Evolutionary conservation across 2,329 filamentous ascomycete genomes (phyloP).

Genomic region (Alternaria longipes): DNA sequence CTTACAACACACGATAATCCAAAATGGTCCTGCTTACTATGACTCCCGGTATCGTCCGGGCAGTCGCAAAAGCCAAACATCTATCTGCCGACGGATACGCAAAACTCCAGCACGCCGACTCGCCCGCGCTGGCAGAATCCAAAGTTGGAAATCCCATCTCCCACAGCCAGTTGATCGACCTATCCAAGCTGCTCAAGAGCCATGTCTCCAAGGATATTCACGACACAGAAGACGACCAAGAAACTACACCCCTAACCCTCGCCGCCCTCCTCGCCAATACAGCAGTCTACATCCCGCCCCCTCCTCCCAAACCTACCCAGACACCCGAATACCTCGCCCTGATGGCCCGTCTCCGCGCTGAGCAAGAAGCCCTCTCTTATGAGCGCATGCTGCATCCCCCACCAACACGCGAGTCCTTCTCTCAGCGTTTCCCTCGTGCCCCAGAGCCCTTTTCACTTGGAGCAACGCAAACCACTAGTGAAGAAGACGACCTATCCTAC

Average conservation of each 20-base stretch:
- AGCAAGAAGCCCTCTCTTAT: conserved; percentile 85
- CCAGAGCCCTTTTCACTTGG: conserved; percentile 61
- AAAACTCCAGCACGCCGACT: conserved; percentile 43
- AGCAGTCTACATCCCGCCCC: conserved; percentile 78
- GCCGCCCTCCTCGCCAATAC: conserved; percentile 77
- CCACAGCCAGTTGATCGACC: conserved; percentile 72
- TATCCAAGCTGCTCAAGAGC: conserved; percentile 65
- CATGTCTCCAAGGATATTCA: conserved; percentile 16
- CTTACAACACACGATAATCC: conserved; percentile 4
- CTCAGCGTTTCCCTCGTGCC: conserved; percentile 64
- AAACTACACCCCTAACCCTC: conserved; percentile 57
- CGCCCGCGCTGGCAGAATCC: conserved; percentile 62
- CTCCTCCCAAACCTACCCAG: conserved; percentile 72
- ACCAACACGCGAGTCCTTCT: conserved; percentile 65
- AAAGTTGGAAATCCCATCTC: conserved; percentile 73
- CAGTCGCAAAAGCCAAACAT: conserved; percentile 55
- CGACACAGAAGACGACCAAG: conserved; percentile 61
- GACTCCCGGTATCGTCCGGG: conserved; percentile 73
- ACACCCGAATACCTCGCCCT: conserved; percentile 84
- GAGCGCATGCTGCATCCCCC: conserved; percentile 77
- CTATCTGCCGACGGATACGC: conserved; percentile 29
- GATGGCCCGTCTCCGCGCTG: conserved; percentile 83
- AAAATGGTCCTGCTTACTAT: conserved; percentile 81
- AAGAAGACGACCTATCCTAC: conserved; percentile 71
- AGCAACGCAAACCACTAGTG: conserved; percentile 50